Conservation (phyloP, 345 rosid genomes). For the Cardamine resedifolia region DNA sequence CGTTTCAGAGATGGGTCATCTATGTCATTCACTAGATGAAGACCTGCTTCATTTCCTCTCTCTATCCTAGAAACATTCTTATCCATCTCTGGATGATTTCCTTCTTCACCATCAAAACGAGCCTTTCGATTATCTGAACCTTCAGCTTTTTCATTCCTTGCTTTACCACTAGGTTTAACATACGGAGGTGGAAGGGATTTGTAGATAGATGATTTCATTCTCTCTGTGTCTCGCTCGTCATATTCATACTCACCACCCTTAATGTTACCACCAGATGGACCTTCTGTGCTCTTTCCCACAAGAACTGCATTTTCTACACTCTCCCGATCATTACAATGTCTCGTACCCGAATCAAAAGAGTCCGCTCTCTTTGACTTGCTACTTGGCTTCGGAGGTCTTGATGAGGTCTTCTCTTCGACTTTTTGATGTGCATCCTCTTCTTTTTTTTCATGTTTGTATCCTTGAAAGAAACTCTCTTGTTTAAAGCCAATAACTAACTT, state of each 20-base stretch:
- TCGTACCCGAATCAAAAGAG: slow-evolving; percentile 30
- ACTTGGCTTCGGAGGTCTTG: slow-evolving; percentile 48
- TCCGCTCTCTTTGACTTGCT: slow-evolving; percentile 48
- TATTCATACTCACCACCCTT: slow-evolving; percentile 32
- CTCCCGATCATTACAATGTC: slow-evolving; percentile 44
- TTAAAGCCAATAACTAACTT: slow-evolving; percentile 40
- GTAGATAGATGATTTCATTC: slow-evolving; percentile 42
- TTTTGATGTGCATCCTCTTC: slow-evolving; percentile 42
- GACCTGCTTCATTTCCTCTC: slow-evolving; percentile 27
- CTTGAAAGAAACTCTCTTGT: slow-evolving; percentile 41
- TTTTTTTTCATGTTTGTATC: slow-evolving; percentile 41
- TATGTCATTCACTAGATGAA: slow-evolving; percentile 34
- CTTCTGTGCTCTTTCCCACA: slow-evolving; percentile 32
- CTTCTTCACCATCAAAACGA: slow-evolving; percentile 32
- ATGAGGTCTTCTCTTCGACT: slow-evolving; percentile 42
- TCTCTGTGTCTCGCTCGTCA: slow-evolving; percentile 44
- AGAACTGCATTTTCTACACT: slow-evolving; percentile 47
- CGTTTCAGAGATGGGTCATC: slow-evolving; percentile 50
- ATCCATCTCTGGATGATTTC: slow-evolving; percentile 37
- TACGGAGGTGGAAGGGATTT: slow-evolving; percentile 75
- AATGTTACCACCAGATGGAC: slow-evolving; percentile 30
- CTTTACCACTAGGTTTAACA: slow-evolving; percentile 48
- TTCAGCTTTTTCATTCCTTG: slow-evolving; percentile 39
- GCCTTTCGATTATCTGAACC: slow-evolving; percentile 26
- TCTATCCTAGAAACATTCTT: slow-evolving; percentile 30